Conservation (phyloP, 306 rosid species). For the Rubus parviflorus region DNA sequence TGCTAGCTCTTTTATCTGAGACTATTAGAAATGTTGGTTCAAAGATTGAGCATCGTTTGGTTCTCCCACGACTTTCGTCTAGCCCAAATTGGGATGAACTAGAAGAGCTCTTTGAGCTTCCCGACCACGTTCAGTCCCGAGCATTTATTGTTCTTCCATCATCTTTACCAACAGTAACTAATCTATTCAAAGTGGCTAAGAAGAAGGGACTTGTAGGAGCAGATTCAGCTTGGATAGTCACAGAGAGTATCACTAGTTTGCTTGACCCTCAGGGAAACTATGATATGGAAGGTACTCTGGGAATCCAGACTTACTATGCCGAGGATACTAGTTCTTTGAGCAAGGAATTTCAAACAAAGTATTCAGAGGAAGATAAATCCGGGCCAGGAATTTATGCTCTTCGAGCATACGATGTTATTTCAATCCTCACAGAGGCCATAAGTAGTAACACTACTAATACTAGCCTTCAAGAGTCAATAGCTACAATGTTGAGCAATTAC, state of each 20-base stretch:
- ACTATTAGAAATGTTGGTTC: slow-evolving; percentile 46
- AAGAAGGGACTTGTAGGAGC: slow-evolving; percentile 37
- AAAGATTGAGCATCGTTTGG: slow-evolving; percentile 45
- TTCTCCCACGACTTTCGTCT: slow-evolving; percentile 47
- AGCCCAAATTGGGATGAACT: slow-evolving; percentile 49
- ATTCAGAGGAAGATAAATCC: slow-evolving; percentile 46
- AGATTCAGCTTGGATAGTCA: slow-evolving; percentile 55
- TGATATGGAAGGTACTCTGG: slow-evolving; percentile 58
- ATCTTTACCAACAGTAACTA: slow-evolving; percentile 42
- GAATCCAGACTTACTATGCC: slow-evolving; percentile 40
- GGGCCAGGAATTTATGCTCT: slow-evolving; percentile 54
- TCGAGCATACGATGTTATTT: slow-evolving; percentile 59
- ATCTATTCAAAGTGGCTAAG: slow-evolving; percentile 55
- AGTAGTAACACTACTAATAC: neutral
- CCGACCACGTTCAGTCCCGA: slow-evolving; percentile 31
- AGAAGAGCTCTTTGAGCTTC: slow-evolving; percentile 41
- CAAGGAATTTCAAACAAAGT: slow-evolving; percentile 16
- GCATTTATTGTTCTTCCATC: slow-evolving; percentile 54
- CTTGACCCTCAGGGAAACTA: slow-evolving; percentile 40
- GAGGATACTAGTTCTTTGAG: slow-evolving; percentile 37
- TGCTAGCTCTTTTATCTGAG: slow-evolving; percentile 42
- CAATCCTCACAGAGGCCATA: slow-evolving; percentile 38
- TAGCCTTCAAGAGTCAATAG: slow-evolving; percentile 15
- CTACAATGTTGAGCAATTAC: slow-evolving; percentile 32
- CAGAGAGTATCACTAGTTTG: slow-evolving; percentile 51